Base-by-base conservation (phyloP, 2,329 filamentous ascomycete species). In the Trichoderma koningiopsis region DNA sequence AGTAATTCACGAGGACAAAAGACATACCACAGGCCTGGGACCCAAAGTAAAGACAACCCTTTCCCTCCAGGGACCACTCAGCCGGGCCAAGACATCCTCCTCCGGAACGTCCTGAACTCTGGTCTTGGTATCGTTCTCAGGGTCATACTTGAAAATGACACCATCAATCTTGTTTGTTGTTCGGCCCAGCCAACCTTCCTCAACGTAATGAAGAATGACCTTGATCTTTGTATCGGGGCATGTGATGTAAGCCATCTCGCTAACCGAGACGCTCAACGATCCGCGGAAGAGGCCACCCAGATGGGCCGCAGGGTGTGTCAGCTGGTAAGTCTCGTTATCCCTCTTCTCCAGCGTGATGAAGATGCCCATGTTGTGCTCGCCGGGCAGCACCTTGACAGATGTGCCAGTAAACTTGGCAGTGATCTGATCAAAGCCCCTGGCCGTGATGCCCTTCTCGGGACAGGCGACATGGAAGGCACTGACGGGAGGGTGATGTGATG, bases 321-420 rank as follows among this genome's bases (percentile, higher is more conserved):
- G 87, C 77, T 97, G 94, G 80, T 99, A 99, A 71, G 94, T 92
- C 82, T 99, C 96, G 76, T 95, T 88, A 74, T 91, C 89, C 65
- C 92, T 87, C 72, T 89, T 91, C 75, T 93, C 89, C 31, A 98
- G 82, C 11, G 89, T 94, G 79, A 99, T 91, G 81, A 97, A 99
- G 75, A 99, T 98, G 72, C 96, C 96, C 73, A 96, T 85, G 79
- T 99, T 99, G 83, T 97, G 93, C 77, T 94, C 90, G 72, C 96
- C 96, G 0, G 96, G 93, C 27, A 91, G 90, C 47, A 99, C 95
- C 77, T 94, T 93, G 79, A 99, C 87, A 74, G 92, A 95, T 22
- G 96, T 97, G 69, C 96, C 96, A 0, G 96, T 98, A 81, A 99
- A 99, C 80, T 97, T 98, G 77, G 96, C 96, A 74, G 92, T 95